A percentile compares a stretch with the other conserved stretches of the same genome.
These are phyloP conservation scores for Claviceps maximensis DNA, from an alignment of 2,329 filamentous ascomycete species.

Conservation along the genomic window DNA sequence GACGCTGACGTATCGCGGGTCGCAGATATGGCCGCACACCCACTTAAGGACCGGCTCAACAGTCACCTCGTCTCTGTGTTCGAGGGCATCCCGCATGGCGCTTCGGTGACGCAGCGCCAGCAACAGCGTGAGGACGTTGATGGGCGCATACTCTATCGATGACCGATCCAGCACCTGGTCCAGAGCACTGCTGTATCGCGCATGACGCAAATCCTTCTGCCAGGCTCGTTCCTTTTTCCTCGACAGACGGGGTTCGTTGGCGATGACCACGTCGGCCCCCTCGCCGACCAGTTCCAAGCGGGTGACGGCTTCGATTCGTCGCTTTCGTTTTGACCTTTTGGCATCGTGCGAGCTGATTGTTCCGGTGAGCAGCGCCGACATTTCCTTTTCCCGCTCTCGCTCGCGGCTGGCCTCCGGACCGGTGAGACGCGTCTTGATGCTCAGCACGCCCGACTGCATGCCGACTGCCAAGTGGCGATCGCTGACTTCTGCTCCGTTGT, in stretches of 20 bases:
- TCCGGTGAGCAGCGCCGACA: slow-evolving; percentile 68
- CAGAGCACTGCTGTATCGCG: slow-evolving; percentile 62
- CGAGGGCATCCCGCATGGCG: slow-evolving; percentile 67
- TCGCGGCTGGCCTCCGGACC: slow-evolving; percentile 68
- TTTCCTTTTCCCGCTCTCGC: slow-evolving; percentile 67
- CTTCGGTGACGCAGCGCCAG: slow-evolving; percentile 78
- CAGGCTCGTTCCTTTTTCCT: slow-evolving; percentile 55
- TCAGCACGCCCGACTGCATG: slow-evolving; percentile 87
- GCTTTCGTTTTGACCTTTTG: slow-evolving; percentile 56
- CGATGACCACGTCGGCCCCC: slow-evolving; percentile 77
- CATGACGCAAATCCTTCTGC: slow-evolving; percentile 71
- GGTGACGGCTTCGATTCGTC: slow-evolving; percentile 29
- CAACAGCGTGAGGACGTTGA: slow-evolving; percentile 61
- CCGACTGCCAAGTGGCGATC: slow-evolving; percentile 92
- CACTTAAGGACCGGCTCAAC: slow-evolving; percentile 75
- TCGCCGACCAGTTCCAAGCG: slow-evolving; percentile 73
- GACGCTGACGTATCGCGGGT: slow-evolving; percentile 68
- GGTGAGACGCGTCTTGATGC: slow-evolving; percentile 75
- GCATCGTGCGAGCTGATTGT: slow-evolving; percentile 67
- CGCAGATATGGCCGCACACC: slow-evolving; percentile 66
- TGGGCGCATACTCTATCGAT: slow-evolving; percentile 39
- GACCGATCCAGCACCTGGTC: slow-evolving; percentile 57
- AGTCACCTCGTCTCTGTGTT: slow-evolving; percentile 65
- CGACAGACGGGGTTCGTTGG: slow-evolving; percentile 44
- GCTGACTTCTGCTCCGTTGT: slow-evolving; percentile 35